A percentile compares a stretch with the other conserved stretches of the same genome.
phyloP scores from a whole-genome alignment of 1,284 basidiomycete genomes.

The Vanrija sp. region DNA sequence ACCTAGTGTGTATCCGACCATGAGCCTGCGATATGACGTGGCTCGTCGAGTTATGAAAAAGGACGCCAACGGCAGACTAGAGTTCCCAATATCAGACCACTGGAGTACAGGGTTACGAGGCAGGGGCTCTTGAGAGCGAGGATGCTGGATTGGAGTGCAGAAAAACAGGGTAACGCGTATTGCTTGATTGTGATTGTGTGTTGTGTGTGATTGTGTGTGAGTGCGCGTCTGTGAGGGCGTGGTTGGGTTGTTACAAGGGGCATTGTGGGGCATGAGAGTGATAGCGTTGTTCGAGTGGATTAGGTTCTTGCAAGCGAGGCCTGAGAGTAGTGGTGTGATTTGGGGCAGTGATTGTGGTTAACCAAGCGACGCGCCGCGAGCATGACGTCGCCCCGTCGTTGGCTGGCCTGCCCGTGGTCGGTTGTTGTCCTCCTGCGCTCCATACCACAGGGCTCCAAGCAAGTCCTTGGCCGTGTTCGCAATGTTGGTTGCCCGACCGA shows the following conservation, averaged over 20 bases:
- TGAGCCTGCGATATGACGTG: no score
- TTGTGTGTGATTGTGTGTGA: background rate
- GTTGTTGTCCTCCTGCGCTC: constrained; percentile 16
- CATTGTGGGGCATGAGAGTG: background rate
- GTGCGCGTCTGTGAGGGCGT: no score
- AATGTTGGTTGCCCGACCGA: constrained; percentile 48
- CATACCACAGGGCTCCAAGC: constrained; percentile 49
- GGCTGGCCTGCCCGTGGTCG: background rate
- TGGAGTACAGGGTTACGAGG: background rate
- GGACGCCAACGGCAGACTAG: no score
- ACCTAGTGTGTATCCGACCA: no score
- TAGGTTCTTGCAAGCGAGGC: background rate
- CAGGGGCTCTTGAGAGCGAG: background rate
- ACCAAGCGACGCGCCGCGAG: constrained; percentile 5
- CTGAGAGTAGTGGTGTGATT: background rate
- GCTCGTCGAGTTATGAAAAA: no score
- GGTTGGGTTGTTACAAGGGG: background rate
- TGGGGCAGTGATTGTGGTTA: background rate
- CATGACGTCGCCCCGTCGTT: background rate
- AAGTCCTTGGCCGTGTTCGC: constrained; percentile 50
- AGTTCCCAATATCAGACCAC: no score
- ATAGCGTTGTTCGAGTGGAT: background rate
- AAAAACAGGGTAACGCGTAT: background rate
- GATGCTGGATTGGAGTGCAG: background rate
- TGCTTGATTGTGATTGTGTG: background rate